Percentiles rank a stretch among this genome's conserved stretches.
Conservation (phyloP, 2,329 filamentous ascomycete species). For the Paecilomyces variotii region DNA sequence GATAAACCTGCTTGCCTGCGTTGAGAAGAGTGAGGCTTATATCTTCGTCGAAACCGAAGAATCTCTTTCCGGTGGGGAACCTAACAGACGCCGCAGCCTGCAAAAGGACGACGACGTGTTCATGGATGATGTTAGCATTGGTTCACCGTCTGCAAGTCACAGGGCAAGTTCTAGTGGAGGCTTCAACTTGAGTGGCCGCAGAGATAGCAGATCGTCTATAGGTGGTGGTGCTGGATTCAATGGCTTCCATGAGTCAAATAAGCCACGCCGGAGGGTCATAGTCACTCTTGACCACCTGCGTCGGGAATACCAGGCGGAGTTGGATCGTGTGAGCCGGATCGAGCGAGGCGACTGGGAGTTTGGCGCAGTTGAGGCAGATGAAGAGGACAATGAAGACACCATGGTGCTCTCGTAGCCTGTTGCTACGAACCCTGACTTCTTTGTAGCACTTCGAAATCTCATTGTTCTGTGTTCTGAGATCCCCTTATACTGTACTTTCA, state of each 20-base stretch:
- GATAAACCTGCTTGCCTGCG: constrained; percentile 86
- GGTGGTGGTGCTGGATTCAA: constrained; percentile 5
- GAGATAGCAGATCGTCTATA: constrained; percentile 15
- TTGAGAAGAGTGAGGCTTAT: constrained; percentile 75
- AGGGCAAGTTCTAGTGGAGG: constrained; percentile 15
- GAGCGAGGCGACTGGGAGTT: constrained; percentile 86
- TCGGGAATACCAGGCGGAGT: constrained; percentile 79
- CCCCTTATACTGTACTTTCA: not conserved
- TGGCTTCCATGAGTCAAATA: constrained; percentile 8
- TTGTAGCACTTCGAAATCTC: not conserved
- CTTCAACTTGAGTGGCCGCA: constrained; percentile 12
- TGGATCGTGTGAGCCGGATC: constrained; percentile 82
- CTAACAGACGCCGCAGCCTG: constrained; percentile 38
- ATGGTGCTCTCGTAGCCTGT: constrained; percentile 22
- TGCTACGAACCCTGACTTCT: not conserved
- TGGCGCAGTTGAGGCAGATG: constrained; percentile 27
- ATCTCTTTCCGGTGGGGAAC: constrained; percentile 16
- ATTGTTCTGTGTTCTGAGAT: too few relatives aligned
- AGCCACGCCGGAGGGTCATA: constrained; percentile 57
- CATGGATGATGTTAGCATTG: constrained; percentile 28
- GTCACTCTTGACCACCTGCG: constrained; percentile 79
- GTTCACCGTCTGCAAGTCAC: constrained; percentile 10
- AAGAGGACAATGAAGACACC: constrained; percentile 27
- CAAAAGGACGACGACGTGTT: constrained; percentile 35
- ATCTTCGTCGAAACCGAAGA: constrained; percentile 44